Percentiles rank a stretch among this genome's conserved stretches.
phyloP scores from a whole-genome alignment of 495 filamentous ascomycete species.

The Aspergillus sclerotiicarbonarius region DNA sequence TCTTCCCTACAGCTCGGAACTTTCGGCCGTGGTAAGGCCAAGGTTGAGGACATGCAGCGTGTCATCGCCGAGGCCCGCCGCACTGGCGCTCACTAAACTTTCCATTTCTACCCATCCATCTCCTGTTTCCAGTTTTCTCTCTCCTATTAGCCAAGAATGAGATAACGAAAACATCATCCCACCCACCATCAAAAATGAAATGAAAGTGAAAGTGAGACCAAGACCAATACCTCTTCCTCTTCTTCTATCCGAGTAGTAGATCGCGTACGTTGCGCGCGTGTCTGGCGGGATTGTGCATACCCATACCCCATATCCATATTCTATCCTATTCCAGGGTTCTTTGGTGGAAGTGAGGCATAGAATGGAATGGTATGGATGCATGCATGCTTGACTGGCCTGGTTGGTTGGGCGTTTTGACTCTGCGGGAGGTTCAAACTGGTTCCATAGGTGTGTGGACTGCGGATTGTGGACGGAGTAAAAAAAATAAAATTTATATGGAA shows the following conservation, averaged over 20 bases:
- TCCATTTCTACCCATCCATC: conserved; percentile 31
- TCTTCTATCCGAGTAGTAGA: neutral
- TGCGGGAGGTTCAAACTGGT: neutral
- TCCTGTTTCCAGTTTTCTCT: conserved; percentile 24
- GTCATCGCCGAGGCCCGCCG: conserved; percentile 96
- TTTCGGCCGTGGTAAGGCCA: conserved; percentile 94
- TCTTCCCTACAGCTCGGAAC: conserved; percentile 71
- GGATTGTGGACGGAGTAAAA: neutral
- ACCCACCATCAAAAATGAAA: conserved; percentile 15
- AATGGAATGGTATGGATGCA: too few relatives aligned
- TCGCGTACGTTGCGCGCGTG: too few relatives aligned
- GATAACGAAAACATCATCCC: conserved; percentile 19
- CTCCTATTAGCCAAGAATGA: conserved; percentile 20
- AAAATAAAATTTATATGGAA: conserved; percentile 5
- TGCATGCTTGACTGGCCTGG: too few relatives aligned
- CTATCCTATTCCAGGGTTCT: too few relatives aligned
- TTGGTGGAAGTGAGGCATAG: too few relatives aligned
- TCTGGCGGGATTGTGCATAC: too few relatives aligned
- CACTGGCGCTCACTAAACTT: conserved; percentile 66
- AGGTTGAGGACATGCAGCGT: conserved; percentile 97
- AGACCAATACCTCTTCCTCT: neutral
- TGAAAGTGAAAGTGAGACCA: conserved; percentile 4
- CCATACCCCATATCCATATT: too few relatives aligned
- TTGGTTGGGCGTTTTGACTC: neutral
- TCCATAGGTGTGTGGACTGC: too few relatives aligned